Percentiles rank a stretch among this genome's conserved stretches.
Conservation (phyloP, 2,329 filamentous ascomycete genomes). For the Fusarium sp. region DNA sequence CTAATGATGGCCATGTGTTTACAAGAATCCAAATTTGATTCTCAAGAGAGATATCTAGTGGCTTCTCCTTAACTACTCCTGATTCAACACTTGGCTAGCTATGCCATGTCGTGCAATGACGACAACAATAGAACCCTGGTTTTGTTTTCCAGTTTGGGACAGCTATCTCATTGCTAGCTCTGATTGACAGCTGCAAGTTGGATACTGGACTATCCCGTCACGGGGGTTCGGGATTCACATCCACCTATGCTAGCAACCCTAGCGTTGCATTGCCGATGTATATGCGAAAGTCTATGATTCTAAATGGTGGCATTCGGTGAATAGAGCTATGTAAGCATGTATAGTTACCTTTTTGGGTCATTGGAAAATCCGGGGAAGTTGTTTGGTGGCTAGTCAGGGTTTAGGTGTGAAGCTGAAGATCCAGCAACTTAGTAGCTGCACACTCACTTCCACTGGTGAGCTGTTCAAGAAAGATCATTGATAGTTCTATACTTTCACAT, state of each 20-base stretch:
- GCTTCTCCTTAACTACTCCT: too few relatives aligned
- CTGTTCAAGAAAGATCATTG: too few relatives aligned
- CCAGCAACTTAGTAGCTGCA: neutral
- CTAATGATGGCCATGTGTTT: neutral
- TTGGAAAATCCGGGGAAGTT: neutral
- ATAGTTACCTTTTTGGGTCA: neutral
- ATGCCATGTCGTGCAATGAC: neutral
- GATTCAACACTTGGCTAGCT: neutral
- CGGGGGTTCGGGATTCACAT: constrained; percentile 9
- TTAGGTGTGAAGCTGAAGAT: neutral
- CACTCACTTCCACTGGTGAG: too few relatives aligned
- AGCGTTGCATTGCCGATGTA: neutral
- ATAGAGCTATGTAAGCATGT: accelerated
- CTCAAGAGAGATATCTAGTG: neutral
- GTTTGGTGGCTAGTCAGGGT: neutral
- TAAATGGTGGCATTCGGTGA: accelerated
- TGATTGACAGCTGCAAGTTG: neutral
- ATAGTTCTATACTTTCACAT: neutral
- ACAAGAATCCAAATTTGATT: neutral
- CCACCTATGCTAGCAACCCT: too few relatives aligned
- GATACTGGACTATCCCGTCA: neutral
- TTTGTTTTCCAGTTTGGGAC: neutral
- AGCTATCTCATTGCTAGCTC: neutral
- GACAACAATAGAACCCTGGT: neutral
- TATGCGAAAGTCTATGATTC: neutral